A percentile compares a stretch with the other conserved stretches of the same genome.
phyloP scores from a whole-genome alignment of 139 green algal genomes.

The Diplosphaera chodatii region DNA sequence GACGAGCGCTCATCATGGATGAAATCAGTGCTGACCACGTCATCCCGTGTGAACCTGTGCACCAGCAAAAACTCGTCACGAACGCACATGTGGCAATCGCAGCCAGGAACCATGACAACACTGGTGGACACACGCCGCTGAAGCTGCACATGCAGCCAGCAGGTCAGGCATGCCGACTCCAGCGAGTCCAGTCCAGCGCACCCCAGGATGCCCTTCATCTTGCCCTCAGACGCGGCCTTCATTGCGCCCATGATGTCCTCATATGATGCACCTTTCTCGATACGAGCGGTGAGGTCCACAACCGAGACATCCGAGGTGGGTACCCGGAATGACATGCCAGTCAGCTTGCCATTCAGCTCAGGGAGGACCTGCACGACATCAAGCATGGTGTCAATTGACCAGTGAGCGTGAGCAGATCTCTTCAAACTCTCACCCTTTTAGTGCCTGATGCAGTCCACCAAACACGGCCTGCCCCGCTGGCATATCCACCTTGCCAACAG shows the following conservation, averaged over 20 bases:
- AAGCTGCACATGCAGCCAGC: too few species aligned
- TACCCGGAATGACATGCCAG: slow-evolving; percentile 97
- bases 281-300: slow-evolving; percentile 86
- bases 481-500: slow-evolving; percentile 58
- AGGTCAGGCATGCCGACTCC: too few species aligned
- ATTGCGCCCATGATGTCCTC: slow-evolving; percentile 85
- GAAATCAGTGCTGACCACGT: slow-evolving; percentile 91
- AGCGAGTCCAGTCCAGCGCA: too few species aligned
- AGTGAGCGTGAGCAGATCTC: too few species aligned
- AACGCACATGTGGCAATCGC: too few species aligned
- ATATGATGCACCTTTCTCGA: slow-evolving; percentile 87
- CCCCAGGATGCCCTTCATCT: slow-evolving; percentile 82
- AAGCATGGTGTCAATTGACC: not conserved
- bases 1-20: slow-evolving; percentile 67
- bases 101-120: too few species aligned
- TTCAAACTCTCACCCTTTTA: too few species aligned
- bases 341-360: slow-evolving; percentile 96
- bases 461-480: too few species aligned
- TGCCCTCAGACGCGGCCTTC: slow-evolving; percentile 68
- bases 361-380: slow-evolving; percentile 73
- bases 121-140: too few species aligned
- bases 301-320: slow-evolving; percentile 93
- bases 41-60: slow-evolving; percentile 82
- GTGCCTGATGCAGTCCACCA: too few species aligned
- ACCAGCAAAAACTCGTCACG: too few species aligned